Evolutionary conservation across 78 protist species (phyloP).

Genomic region (Mastigamoeba balamuthi): DNA sequence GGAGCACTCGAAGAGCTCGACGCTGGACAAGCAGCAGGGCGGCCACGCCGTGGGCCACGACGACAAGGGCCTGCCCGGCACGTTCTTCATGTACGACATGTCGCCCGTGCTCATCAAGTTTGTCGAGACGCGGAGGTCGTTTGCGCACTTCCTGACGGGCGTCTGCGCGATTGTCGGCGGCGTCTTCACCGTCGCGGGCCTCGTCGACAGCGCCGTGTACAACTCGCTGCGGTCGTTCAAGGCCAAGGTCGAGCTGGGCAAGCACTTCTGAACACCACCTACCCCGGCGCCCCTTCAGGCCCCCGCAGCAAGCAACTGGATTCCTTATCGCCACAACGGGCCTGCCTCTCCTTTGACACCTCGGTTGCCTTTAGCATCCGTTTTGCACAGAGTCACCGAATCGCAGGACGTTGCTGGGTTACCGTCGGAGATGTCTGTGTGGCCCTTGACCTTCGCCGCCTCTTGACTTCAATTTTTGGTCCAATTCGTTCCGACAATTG

Average conservation of each 20-base stretch:
- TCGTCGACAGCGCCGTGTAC: slow-evolving; percentile 65
- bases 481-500: too few relatives aligned
- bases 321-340: too few relatives aligned
- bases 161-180: slow-evolving; percentile 94
- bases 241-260: slow-evolving; percentile 65
- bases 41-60: slow-evolving; percentile 13
- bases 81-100: slow-evolving; percentile 81
- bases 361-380: too few relatives aligned
- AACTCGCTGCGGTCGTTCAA: slow-evolving; percentile 13
- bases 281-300: too few relatives aligned
- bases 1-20: slow-evolving; percentile 61
- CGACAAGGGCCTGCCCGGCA: slow-evolving; percentile 45
- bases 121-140: slow-evolving; percentile 44
- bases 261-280: slow-evolving; percentile 7
- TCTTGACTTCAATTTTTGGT: too few relatives aligned
- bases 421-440: too few relatives aligned
- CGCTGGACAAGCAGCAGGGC: too few relatives aligned
- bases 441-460: too few relatives aligned
- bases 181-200: slow-evolving; percentile 83
- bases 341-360: too few relatives aligned
- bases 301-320: too few relatives aligned
- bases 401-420: too few relatives aligned
- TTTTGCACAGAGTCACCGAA: too few relatives aligned
- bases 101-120: slow-evolving; percentile 78
- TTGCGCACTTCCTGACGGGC: slow-evolving; percentile 72